phyloP scores from a whole-genome alignment of 2,329 filamentous ascomycete species.

The Sclerotinia subarctica region DNA sequence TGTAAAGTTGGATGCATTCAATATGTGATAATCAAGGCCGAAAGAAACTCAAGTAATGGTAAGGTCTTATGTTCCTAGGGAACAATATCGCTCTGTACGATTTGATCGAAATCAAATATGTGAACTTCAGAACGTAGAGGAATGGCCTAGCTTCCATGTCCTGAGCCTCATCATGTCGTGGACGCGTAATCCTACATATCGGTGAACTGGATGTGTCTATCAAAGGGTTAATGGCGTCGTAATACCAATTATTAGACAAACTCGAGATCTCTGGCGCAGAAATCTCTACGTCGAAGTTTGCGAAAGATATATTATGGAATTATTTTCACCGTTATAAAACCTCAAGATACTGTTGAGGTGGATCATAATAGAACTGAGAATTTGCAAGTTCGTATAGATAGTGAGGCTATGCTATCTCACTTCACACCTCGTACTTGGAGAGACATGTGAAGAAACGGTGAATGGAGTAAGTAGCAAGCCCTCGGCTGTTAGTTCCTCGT shows the following conservation, averaged over 20 bases:
- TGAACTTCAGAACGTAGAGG: background rate
- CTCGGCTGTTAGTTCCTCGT: background rate
- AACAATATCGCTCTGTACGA: background rate
- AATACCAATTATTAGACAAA: background rate
- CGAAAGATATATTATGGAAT: background rate
- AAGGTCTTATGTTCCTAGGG: background rate
- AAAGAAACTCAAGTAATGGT: background rate
- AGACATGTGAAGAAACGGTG: background rate
- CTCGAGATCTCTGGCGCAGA: background rate
- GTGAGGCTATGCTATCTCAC: background rate
- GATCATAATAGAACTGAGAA: background rate
- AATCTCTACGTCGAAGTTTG: background rate
- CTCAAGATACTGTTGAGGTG: background rate
- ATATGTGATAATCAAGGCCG: background rate
- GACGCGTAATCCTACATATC: background rate
- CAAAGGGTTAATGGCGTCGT: background rate
- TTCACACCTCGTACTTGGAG: background rate
- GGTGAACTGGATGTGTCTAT: constrained; percentile 62
- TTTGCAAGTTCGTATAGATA: background rate
- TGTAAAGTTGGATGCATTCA: background rate
- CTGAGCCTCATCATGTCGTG: too few relatives aligned
- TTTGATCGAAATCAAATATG: background rate
- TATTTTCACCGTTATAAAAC: background rate
- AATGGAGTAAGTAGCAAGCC: background rate
- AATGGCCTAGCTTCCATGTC: background rate